phyloP scores from a whole-genome alignment of 345 rosid genomes.

The Pistacia integerrima region DNA sequence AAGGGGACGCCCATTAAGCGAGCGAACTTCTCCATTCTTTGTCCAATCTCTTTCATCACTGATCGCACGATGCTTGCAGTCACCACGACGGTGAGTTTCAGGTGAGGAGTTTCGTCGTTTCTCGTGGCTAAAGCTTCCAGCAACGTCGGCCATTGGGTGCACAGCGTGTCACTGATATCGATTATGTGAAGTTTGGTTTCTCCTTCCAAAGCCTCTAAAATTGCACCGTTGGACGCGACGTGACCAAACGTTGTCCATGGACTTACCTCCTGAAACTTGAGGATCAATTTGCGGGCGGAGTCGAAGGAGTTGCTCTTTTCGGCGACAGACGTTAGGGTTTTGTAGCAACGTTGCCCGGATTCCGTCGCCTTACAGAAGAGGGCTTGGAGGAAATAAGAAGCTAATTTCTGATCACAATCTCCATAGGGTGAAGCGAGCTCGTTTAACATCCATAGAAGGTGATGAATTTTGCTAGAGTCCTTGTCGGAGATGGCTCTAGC shows the following conservation, averaged over 20 bases:
- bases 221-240: constrained; percentile 78
- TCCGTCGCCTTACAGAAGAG: constrained; percentile 70
- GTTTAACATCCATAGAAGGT: constrained; percentile 76
- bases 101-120: constrained; percentile 64
- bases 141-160: constrained; percentile 89
- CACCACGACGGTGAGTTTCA: constrained; percentile 71
- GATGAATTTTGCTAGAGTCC: constrained; percentile 64
- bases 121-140: constrained; percentile 70
- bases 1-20: constrained; percentile 85
- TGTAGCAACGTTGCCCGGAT: constrained; percentile 63
- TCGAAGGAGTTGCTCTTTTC: constrained; percentile 63
- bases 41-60: constrained; percentile 69
- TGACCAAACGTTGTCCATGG: constrained; percentile 88
- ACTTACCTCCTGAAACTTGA: constrained; percentile 81
- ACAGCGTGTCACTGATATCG: constrained; percentile 76
- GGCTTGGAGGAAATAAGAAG: constrained; percentile 72
- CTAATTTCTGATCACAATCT: constrained; percentile 71
- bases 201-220: constrained; percentile 71
- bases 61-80: constrained; percentile 44
- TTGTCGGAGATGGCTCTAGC: constrained; percentile 73
- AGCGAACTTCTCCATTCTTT: constrained; percentile 81
- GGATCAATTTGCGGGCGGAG: constrained; percentile 61
- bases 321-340: constrained; percentile 63
- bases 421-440: constrained; percentile 80
- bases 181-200: constrained; percentile 65